Conservation (phyloP, 345 rosid species). For the Gossypium rotundifolium region DNA sequence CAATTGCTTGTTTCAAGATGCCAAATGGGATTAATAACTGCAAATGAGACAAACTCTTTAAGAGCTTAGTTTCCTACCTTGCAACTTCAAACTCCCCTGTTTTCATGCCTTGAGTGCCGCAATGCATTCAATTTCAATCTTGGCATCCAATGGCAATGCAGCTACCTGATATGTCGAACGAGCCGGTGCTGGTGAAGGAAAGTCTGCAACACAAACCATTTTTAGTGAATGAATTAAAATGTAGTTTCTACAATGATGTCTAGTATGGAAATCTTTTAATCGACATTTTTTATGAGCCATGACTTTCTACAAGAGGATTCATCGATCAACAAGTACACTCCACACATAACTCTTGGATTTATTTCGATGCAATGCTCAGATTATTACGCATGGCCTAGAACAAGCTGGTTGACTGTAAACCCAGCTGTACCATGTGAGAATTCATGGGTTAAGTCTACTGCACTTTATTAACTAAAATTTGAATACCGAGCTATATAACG, state of each 20-base stretch:
- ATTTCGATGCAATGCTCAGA: not conserved
- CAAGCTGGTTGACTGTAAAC: not conserved
- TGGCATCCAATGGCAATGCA: slow-evolving; percentile 84
- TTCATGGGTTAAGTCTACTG: not conserved
- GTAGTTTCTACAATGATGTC: not conserved
- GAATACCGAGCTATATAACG: not conserved
- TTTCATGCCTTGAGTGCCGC: slow-evolving; percentile 44
- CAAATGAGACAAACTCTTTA: not conserved
- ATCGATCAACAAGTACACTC: not conserved
- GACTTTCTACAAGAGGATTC: not conserved
- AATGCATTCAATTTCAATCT: slow-evolving; percentile 93
- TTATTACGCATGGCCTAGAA: not conserved
- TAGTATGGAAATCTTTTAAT: not conserved
- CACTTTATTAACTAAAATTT: not conserved
- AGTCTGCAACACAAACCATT: slow-evolving; percentile 47
- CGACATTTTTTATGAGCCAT: not conserved
- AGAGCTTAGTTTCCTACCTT: not conserved
- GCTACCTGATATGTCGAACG: slow-evolving; percentile 94
- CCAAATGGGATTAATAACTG: not conserved
- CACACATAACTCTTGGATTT: not conserved
- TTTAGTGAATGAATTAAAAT: not conserved
- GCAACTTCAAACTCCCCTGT: not conserved
- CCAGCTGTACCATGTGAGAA: not conserved
- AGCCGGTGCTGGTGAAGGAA: slow-evolving; percentile 78
- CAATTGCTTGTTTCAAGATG: not conserved